Percentiles rank a stretch among this genome's conserved stretches.
Conservation (phyloP, 2,329 filamentous ascomycete genomes). For the Aspergillus melleus region DNA sequence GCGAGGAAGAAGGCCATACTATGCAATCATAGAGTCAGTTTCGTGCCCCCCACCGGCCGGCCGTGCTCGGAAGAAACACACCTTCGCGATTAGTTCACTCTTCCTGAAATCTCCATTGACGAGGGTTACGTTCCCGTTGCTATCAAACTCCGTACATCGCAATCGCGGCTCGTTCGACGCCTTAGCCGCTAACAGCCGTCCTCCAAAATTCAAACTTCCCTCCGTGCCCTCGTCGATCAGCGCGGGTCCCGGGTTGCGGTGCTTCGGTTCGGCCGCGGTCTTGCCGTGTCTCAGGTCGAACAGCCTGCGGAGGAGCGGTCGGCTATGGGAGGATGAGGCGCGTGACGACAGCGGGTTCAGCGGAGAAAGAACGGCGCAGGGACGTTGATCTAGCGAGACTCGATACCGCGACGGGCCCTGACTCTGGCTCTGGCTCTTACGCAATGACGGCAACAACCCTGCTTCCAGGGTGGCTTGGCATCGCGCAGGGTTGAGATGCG, state of each 20-base stretch:
- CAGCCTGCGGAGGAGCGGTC: constrained; percentile 38
- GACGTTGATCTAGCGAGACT: constrained; percentile 5
- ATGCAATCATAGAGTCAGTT: constrained; percentile 9
- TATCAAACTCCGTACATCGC: constrained; percentile 92
- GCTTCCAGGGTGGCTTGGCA: constrained; percentile 30
- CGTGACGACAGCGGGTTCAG: constrained; percentile 21
- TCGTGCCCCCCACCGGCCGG: neutral
- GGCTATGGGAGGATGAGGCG: constrained; percentile 32
- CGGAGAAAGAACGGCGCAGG: constrained; percentile 8
- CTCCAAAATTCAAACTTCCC: constrained; percentile 65
- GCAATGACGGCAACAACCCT: constrained; percentile 26
- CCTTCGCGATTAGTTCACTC: constrained; percentile 92
- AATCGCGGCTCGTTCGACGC: constrained; percentile 81
- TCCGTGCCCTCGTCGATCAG: constrained; percentile 61
- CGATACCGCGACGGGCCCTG: constrained; percentile 12
- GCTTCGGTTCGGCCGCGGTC: constrained; percentile 36
- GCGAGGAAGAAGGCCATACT: constrained; percentile 90
- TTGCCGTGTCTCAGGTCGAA: constrained; percentile 37
- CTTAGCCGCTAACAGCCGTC: constrained; percentile 67
- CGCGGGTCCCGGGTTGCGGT: constrained; percentile 59
- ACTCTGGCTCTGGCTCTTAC: constrained; percentile 3
- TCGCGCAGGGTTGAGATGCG: constrained; percentile 16
- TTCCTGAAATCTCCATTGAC: constrained; percentile 97
- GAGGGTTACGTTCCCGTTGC: constrained; percentile 85
- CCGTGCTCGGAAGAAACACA: constrained; percentile 37